phyloP scores from a whole-genome alignment of 164 flowering plant genomes.

The Buxus sempervirens region DNA sequence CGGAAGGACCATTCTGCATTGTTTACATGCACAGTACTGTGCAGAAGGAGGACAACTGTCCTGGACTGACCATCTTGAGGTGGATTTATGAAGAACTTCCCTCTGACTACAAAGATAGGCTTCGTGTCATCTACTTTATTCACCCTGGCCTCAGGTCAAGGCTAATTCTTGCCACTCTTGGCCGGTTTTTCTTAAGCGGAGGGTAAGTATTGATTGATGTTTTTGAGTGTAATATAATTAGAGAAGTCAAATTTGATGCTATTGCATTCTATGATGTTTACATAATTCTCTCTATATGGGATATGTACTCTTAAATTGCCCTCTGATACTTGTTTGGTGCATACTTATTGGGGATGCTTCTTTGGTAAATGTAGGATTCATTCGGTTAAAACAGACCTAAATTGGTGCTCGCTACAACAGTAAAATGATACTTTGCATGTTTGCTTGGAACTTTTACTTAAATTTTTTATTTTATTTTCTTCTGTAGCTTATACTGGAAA shows the following conservation, averaged over 20 bases:
- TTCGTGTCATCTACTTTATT: constrained; percentile 73
- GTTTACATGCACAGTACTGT: constrained; percentile 84
- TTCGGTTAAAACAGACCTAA: no score
- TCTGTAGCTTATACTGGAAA: constrained; percentile 79
- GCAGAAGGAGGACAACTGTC: constrained; percentile 84
- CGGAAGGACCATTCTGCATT: constrained; percentile 82
- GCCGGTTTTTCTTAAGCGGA: constrained; percentile 82
- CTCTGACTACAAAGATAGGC: constrained; percentile 62
- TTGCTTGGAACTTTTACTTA: neutral
- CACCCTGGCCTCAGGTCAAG: constrained; percentile 96
- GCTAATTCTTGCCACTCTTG: constrained; percentile 75
- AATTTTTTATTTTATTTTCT: neutral
- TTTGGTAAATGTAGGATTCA: no score
- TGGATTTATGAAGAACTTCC: constrained; percentile 97
- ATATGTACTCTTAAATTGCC: no score
- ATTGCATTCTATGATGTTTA: no score
- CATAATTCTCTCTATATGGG: no score
- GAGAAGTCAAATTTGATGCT: neutral
- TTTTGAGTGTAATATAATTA: neutral
- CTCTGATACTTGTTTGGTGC: no score
- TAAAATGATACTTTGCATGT: no score
- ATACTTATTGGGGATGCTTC: no score
- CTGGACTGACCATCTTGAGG: constrained; percentile 79
- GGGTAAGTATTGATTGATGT: constrained; percentile 52
- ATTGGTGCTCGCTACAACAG: no score